Evolutionary conservation across 768 basidiomycete species (phyloP).

Genomic region (Termitomyces titanicus): DNA sequence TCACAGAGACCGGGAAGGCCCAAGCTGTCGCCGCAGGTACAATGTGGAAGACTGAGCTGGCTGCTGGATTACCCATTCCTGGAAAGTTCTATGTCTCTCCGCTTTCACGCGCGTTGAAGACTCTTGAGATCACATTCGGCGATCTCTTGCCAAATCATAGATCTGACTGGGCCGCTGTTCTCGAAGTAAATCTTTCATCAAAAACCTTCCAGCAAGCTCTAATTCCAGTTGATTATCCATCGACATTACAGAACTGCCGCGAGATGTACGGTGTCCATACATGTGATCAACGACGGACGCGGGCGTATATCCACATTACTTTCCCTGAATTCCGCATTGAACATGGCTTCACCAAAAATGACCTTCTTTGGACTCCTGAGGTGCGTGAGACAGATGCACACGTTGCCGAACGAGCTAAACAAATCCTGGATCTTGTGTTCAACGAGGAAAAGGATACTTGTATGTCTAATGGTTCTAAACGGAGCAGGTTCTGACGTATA

Average conservation of each 20-base stretch:
- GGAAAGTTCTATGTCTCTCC: conserved; percentile 60
- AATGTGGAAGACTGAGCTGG: conserved; percentile 48
- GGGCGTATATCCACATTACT: conserved; percentile 39
- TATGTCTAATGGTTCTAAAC: conserved; percentile 12
- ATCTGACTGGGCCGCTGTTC: neutral
- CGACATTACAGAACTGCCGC: conserved; percentile 50
- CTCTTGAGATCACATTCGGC: conserved; percentile 50
- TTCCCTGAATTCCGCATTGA: conserved; percentile 59
- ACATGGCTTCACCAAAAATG: conserved; percentile 55
- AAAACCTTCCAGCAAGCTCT: neutral
- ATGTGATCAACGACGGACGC: conserved; percentile 59
- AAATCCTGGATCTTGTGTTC: conserved; percentile 56
- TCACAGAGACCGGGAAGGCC: conserved; percentile 52
- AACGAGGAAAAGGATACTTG: conserved; percentile 31
- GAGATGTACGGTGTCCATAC: conserved; percentile 69
- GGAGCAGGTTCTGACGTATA: conserved; percentile 1
- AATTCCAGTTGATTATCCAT: neutral
- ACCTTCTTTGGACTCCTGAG: conserved; percentile 54
- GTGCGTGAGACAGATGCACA: conserved; percentile 48
- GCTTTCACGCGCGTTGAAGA: conserved; percentile 57
- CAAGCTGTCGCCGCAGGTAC: conserved; percentile 48
- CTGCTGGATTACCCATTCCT: conserved; percentile 45
- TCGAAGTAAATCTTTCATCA: neutral
- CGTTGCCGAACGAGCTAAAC: conserved; percentile 42
- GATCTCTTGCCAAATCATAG: conserved; percentile 12